phyloP scores from a whole-genome alignment of 2,329 filamentous ascomycete genomes.

The Trichophyton schoenleinii region DNA sequence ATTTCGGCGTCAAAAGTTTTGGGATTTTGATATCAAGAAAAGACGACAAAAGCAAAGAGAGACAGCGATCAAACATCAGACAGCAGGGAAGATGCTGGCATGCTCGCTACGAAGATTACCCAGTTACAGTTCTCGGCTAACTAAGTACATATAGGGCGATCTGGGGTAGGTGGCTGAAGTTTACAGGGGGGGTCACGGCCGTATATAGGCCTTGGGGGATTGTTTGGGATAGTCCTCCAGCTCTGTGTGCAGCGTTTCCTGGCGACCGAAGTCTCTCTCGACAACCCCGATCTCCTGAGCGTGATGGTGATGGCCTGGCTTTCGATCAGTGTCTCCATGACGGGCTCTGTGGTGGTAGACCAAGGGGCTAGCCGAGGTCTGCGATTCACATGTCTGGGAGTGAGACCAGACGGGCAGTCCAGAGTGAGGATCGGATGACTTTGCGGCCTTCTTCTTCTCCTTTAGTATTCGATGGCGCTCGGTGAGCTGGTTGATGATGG shows the following conservation, averaged over 20 bases:
- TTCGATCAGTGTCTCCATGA: background rate
- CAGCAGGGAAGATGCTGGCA: background rate
- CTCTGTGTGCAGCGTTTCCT: conserved; percentile 7
- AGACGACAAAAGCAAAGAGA: background rate
- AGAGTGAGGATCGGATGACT: background rate
- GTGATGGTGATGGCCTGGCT: background rate
- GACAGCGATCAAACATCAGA: background rate
- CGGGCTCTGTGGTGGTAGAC: background rate
- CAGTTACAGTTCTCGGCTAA: background rate
- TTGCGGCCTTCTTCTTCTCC: conserved; percentile 7
- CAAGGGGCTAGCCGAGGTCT: background rate
- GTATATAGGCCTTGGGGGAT: conserved; percentile 5
- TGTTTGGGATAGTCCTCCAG: background rate
- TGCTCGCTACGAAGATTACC: background rate
- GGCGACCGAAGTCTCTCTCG: conserved; percentile 2
- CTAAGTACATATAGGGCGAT: background rate
- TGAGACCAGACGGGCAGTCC: background rate
- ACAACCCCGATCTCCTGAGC: conserved; percentile 8
- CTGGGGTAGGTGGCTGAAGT: background rate
- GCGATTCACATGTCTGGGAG: background rate
- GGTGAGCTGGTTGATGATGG: conserved; percentile 14
- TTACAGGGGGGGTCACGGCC: background rate
- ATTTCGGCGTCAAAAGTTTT: background rate
- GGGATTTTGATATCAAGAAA: background rate
- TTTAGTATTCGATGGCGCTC: conserved; percentile 10